Evolutionary conservation across 208 protist species (phyloP), one percentile per base, ranked within the genome.

Genomic region (Leishmania arabica): DNA sequence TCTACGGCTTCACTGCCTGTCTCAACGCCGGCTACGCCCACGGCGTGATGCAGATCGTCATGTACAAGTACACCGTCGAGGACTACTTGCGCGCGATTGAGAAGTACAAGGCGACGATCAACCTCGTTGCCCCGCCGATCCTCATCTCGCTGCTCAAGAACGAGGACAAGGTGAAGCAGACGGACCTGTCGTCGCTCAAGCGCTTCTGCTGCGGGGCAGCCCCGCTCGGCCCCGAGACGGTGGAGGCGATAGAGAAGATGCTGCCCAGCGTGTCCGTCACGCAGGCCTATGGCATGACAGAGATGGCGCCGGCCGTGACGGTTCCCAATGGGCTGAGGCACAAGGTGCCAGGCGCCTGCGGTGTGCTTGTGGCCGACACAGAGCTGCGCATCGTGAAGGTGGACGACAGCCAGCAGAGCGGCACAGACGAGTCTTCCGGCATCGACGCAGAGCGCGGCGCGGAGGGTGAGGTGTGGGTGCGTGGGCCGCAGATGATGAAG

Each of bases 221-320:
- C 68, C 90, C 88, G 47, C n/a, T 87, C 95, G 1, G 96, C 96
- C 4, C 96, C 95, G 21, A 64, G 0, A 73, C 66, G 72, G 71
- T 84, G 65, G 75, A 83, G 40, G 83, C 7, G 66, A n/a, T n/a
- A n/a, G n/a, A n/a, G n/a, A n/a, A n/a, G n/a, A n/a, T n/a, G n/a
- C n/a, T n/a, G n/a, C n/a, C n/a, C n/a, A n/a, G n/a, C n/a, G n/a
- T n/a, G n/a, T n/a, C 47, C 0, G 64, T 91, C 19, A 83, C 76
- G 27, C 94, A 97, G 77, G 92, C 81, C 5, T 98, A 94, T 64
- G 95, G 95, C 72, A 90, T 95, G 84, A 95, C 90, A 6, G 95
- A 98, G 80, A 80, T 88, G 45, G 91, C 91, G 13, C 95, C 93
- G 13, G 53, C 68, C 4, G 77, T 77, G 21, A 69, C 71, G 31